Conservation (phyloP, 306 rosid species). For the Pachyrhizus erosus region DNA sequence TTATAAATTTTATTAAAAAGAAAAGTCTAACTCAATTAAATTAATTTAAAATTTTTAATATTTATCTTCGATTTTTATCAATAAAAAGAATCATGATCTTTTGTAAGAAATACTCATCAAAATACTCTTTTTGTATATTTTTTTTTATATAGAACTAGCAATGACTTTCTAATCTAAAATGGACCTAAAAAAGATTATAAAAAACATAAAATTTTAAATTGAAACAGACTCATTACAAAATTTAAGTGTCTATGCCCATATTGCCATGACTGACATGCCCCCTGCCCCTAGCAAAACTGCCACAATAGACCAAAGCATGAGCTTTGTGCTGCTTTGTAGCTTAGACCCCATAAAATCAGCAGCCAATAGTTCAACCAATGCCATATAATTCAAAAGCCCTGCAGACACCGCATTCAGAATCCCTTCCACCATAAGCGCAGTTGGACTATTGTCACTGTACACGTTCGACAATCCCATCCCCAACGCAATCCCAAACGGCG, state of each 20-base stretch:
- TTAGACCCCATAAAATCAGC: conserved; percentile 66
- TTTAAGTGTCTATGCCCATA: conserved; percentile 59
- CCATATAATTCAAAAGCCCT: conserved; percentile 72
- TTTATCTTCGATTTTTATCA: too few species aligned
- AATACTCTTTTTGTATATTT: too few species aligned
- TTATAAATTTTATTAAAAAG: too few species aligned
- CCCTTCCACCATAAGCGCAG: conserved; percentile 70
- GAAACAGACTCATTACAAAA: too few species aligned
- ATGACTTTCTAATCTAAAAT: too few species aligned
- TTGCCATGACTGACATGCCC: conserved; percentile 74
- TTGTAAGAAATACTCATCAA: too few species aligned
- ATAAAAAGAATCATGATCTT: too few species aligned
- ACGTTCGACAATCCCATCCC: conserved; percentile 65
- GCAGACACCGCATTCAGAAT: conserved; percentile 69
- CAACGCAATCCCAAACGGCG: conserved; percentile 70
- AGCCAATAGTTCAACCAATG: conserved; percentile 67
- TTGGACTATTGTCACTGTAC: conserved; percentile 59
- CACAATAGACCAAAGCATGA: conserved; percentile 49
- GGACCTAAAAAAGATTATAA: too few species aligned
- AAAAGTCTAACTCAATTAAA: too few species aligned
- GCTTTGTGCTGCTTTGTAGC: conserved; percentile 57
- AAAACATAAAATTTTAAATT: too few species aligned
- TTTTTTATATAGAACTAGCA: too few species aligned
- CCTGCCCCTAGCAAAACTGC: conserved; percentile 74
- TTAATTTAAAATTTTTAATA: too few species aligned